phyloP scores from a whole-genome alignment of 1,139 yeast genomes.

The Nematodospora anomalae region DNA sequence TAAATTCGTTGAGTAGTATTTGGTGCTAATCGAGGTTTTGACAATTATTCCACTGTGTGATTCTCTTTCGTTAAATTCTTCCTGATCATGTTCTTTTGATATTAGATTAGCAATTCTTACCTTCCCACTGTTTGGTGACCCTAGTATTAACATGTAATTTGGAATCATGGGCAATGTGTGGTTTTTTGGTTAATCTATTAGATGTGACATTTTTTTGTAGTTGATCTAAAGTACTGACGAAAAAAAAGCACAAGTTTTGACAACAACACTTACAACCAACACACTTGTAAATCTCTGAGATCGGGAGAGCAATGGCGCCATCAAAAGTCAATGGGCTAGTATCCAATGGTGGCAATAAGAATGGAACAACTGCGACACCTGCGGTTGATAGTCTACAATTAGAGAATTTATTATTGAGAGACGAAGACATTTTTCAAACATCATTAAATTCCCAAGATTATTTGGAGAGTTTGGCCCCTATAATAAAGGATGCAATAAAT shows the following conservation, averaged over 20 bases:
- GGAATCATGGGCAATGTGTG: conserved; percentile 20
- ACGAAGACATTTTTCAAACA: conserved; percentile 48
- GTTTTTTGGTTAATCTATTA: not conserved
- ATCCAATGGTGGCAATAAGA: conserved; percentile 1
- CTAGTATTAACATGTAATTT: conserved; percentile 40
- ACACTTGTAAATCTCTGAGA: too few species aligned
- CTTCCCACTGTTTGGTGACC: conserved; percentile 41
- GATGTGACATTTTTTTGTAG: not conserved
- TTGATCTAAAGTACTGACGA: not conserved
- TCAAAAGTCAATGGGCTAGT: conserved; percentile 4
- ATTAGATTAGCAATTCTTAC: conserved; percentile 28
- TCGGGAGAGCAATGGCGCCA: conserved; percentile 12
- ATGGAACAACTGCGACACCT: conserved; percentile 2
- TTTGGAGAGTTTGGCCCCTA: conserved; percentile 77
- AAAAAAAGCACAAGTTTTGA: not conserved
- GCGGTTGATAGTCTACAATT: conserved; percentile 33
- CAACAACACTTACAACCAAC: not conserved
- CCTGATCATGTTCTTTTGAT: conserved; percentile 9
- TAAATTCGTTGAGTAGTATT: conserved; percentile 32
- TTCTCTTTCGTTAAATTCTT: conserved; percentile 13
- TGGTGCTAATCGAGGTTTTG: conserved; percentile 28
- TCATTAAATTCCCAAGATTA: conserved; percentile 67
- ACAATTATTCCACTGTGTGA: conserved; percentile 42
- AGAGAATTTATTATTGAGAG: conserved; percentile 42
- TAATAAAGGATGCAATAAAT: conserved; percentile 67